phyloP scores from a whole-genome alignment of 805 yeast genomes.

The Nadsonia fulvescens region DNA sequence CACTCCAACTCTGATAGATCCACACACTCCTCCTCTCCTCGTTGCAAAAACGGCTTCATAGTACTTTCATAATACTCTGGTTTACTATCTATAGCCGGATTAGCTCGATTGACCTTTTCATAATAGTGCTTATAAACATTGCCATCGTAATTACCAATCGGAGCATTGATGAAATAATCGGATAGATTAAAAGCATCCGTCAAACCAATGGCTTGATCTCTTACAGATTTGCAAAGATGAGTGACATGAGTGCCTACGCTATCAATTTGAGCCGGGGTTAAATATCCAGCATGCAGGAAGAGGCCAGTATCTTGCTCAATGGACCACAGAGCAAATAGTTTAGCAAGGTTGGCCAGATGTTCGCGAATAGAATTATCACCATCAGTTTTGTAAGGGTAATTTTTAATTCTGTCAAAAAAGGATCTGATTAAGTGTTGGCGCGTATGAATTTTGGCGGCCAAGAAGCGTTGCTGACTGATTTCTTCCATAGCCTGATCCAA shows the following conservation, averaged over 20 bases:
- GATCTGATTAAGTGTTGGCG: conserved; percentile 20
- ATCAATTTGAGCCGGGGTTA: conserved; percentile 31
- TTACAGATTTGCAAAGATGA: conserved; percentile 28
- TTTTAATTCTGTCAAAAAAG: conserved; percentile 21
- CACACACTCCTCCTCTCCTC: conserved; percentile 13
- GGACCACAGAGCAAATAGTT: conserved; percentile 43
- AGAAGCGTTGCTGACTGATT: conserved; percentile 23
- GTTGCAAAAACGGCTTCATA: conserved; percentile 19
- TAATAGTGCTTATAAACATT: conserved; percentile 70
- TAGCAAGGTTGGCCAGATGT: conserved; percentile 35
- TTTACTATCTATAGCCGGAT: conserved; percentile 24
- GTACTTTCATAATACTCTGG: conserved; percentile 36
- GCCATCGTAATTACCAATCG: conserved; percentile 68
- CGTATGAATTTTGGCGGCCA: conserved; percentile 23
- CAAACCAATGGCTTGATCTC: conserved; percentile 57
- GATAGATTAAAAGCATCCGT: conserved; percentile 74
- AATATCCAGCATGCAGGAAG: conserved; percentile 46
- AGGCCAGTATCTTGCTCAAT: conserved; percentile 55
- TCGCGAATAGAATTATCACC: conserved; percentile 27
- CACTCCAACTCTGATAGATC: too few species aligned
- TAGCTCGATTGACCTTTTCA: conserved; percentile 36
- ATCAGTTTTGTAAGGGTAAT: too few species aligned
- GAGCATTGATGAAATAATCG: conserved; percentile 66
- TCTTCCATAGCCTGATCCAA: conserved; percentile 21
- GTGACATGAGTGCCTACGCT: conserved; percentile 26